Base-by-base conservation (phyloP, 2,329 filamentous ascomycete species). In the Anthostomella pinea region DNA sequence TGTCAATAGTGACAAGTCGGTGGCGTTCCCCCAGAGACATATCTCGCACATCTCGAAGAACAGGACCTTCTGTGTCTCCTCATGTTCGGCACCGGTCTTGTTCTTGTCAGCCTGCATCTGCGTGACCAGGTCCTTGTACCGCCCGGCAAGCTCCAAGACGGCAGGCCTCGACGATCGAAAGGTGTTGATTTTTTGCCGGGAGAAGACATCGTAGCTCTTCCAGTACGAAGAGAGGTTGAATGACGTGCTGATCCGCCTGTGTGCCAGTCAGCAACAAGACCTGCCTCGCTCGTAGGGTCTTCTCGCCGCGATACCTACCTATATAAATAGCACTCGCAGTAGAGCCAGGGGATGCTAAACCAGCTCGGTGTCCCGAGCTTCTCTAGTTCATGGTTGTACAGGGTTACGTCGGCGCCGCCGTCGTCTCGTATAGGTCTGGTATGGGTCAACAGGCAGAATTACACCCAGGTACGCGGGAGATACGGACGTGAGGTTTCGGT, bases 1-100 rank as follows among this genome's bases (percentile, higher is more conserved):
- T 0, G 90, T 95, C 37, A 97, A 73, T 14, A 97, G 82, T 0
- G 88, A 95, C 10, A 97, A 72, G 61, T 97, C 93, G 0, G 91
- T 97, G 2, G 91, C 93, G 61, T 97, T 97, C 8, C 91, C 91
- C 91, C 91, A 97, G 2, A 97, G 77, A 59, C 90, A 96, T 52
- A 96, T 93, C 70, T 96, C 88, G 64, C 84, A 90, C 85, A 97
- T 94, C 60, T 97, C 91, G 16, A 74, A 74, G 66, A 97, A 97
- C 17, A 96, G 69, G 1, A 90, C 65, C 57, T 80, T 79, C 58
- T 94, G 86, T 0, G 86, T 81, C 38, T 83, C 77, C 19, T 79
- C 75, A 32, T 80, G 39, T 23, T 56, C 54, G 57, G 48, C 81
- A 21, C 68, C 66, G 3, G 69, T 69, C 26, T 72, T 66, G 31